Percentiles rank a stretch among this genome's conserved stretches.
Conservation (phyloP, 2,329 filamentous ascomycete genomes). For the Penicillium psychrosexuale region DNA sequence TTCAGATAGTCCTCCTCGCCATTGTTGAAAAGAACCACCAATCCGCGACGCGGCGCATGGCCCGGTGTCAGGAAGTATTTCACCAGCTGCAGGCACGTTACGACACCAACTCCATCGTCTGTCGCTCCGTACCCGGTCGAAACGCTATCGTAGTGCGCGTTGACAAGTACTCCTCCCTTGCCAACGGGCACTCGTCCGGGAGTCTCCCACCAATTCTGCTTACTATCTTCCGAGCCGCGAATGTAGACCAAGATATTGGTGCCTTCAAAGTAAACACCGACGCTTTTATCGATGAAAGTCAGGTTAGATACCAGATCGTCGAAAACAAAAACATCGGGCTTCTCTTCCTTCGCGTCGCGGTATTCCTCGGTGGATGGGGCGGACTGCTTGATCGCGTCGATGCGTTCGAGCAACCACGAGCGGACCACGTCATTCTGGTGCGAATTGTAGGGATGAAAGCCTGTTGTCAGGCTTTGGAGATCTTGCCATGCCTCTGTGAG, state of each 20-base stretch:
- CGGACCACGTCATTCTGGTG: constrained; percentile 76
- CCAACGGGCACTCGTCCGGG: constrained; percentile 51
- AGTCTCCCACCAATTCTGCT: constrained; percentile 69
- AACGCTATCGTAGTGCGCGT: constrained; percentile 93
- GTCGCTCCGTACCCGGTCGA: constrained; percentile 90
- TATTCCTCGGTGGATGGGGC: constrained; percentile 45
- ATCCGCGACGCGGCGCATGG: constrained; percentile 71
- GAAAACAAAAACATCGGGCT: constrained; percentile 59
- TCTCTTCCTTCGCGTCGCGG: constrained; percentile 19
- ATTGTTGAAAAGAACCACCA: constrained; percentile 88
- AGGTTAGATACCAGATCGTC: constrained; percentile 77
- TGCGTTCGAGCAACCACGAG: constrained; percentile 68
- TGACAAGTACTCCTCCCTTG: constrained; percentile 80
- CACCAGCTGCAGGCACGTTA: constrained; percentile 80
- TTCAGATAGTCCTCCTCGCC: constrained; percentile 92
- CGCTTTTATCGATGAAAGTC: constrained; percentile 58
- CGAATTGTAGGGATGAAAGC: constrained; percentile 87
- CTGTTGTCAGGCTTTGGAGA: constrained; percentile 68
- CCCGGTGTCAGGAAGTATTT: constrained; percentile 75
- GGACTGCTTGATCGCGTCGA: constrained; percentile 65
- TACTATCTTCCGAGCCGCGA: constrained; percentile 71
- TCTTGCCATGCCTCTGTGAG: constrained; percentile 84
- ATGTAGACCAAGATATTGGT: constrained; percentile 92
- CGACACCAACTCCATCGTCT: constrained; percentile 86
- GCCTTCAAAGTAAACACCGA: constrained; percentile 79